Evolutionary conservation across 306 rosid species (phyloP).

Genomic region (Castanopsis chinensis): DNA sequence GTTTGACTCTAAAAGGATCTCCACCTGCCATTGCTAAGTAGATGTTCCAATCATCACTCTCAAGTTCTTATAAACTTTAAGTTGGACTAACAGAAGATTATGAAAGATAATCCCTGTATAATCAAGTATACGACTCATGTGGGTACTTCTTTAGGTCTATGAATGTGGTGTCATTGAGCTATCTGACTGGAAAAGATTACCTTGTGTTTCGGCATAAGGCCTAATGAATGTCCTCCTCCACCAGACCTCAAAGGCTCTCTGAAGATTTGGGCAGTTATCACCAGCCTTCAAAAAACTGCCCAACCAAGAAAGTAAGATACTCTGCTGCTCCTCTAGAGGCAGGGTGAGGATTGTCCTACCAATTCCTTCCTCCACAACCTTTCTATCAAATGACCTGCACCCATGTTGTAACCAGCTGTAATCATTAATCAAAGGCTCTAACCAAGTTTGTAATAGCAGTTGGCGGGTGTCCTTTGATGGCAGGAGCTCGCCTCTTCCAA

Average conservation of each 20-base stretch:
- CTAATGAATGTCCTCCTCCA: constrained; percentile 89
- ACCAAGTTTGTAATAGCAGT: constrained; percentile 71
- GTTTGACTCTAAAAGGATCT: background rate
- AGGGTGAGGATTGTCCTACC: constrained; percentile 93
- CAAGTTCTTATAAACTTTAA: background rate
- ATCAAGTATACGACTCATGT: background rate
- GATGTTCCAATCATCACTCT: background rate
- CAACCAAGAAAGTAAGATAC: constrained; percentile 84
- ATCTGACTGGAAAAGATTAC: constrained; percentile 43
- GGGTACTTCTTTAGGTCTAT: constrained; percentile 15
- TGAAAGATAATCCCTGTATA: background rate
- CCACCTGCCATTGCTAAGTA: constrained; percentile 2
- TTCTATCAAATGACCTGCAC: constrained; percentile 76
- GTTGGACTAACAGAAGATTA: background rate
- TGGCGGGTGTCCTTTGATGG: constrained; percentile 73
- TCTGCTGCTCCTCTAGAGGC: constrained; percentile 87
- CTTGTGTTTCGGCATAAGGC: constrained; percentile 59
- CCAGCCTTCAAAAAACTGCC: constrained; percentile 80
- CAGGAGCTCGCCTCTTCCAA: constrained; percentile 83
- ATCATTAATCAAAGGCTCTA: constrained; percentile 86
- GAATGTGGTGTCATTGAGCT: constrained; percentile 35
- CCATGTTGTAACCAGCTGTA: constrained; percentile 86
- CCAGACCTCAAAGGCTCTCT: constrained; percentile 93
- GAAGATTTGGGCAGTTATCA: constrained; percentile 90
- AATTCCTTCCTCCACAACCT: constrained; percentile 90